phyloP scores from a whole-genome alignment of 352 stramenopile genomes.

The Bremia lactucae region DNA sequence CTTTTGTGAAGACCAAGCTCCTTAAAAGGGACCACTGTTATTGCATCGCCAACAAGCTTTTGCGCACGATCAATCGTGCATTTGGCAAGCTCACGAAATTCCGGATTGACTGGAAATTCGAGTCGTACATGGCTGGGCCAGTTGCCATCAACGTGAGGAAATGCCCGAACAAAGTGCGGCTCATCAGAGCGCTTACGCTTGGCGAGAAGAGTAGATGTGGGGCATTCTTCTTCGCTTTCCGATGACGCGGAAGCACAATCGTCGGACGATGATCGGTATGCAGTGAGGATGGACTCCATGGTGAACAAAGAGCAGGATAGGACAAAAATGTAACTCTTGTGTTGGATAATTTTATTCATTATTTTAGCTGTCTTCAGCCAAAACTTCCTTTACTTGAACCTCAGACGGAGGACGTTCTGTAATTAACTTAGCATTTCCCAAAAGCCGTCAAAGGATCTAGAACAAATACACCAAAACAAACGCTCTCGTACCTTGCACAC shows the following conservation, averaged over 20 bases:
- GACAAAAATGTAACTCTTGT: constrained; percentile 13
- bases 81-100: constrained; percentile 18
- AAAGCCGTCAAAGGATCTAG: no score
- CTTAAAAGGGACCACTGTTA: constrained; percentile 29
- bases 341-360: constrained; percentile 2
- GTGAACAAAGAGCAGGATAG: constrained; percentile 1
- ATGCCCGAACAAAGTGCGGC: constrained; percentile 42
- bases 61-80: constrained; percentile 26
- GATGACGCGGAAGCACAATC: constrained; percentile 10
- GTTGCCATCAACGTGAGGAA: constrained; percentile 70
- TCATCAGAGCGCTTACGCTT: constrained; percentile 40
- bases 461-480: background rate
- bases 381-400: constrained; percentile 57
- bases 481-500: constrained; percentile 61
- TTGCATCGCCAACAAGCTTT: constrained; percentile 9
- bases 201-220: background rate
- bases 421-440: no score
- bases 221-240: constrained; percentile 10
- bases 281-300: constrained; percentile 33
- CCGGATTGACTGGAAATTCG: constrained; percentile 18
- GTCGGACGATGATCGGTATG: constrained; percentile 26
- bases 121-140: constrained; percentile 73
- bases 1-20: constrained; percentile 6
- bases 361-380: constrained; percentile 41
- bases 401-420: constrained; percentile 53